phyloP scores from a whole-genome alignment of 495 filamentous ascomycete species.

The Barbatosphaeria neglecta region DNA sequence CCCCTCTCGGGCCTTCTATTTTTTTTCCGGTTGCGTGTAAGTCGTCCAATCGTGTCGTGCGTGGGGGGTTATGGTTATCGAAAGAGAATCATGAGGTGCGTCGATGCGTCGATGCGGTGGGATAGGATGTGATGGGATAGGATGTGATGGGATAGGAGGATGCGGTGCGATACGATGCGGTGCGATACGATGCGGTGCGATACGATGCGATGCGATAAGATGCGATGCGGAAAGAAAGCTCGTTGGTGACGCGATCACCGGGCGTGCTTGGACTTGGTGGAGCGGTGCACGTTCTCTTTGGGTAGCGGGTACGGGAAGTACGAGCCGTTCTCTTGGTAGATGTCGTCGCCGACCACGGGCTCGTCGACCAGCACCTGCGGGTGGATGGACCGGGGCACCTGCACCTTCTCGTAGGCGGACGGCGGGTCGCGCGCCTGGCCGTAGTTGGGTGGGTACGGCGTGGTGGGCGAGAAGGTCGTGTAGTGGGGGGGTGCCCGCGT shows the following conservation, averaged over 20 bases:
- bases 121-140: too few relatives aligned
- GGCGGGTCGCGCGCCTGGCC: conserved; percentile 45
- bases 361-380: conserved; percentile 1
- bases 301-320: conserved; percentile 7
- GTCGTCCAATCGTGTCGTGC: not conserved
- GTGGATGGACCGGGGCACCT: conserved; percentile 45
- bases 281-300: not conserved
- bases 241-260: too few relatives aligned
- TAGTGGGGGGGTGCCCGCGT: not conserved
- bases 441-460: not conserved
- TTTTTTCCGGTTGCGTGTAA: not conserved
- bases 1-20: too few relatives aligned
- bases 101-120: too few relatives aligned
- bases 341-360: conserved; percentile 1
- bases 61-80: not conserved
- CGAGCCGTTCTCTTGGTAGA: conserved; percentile 6
- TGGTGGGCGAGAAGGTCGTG: not conserved
- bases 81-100: not conserved
- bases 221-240: not conserved
- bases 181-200: too few relatives aligned
- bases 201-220: too few relatives aligned
- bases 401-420: conserved; percentile 66
- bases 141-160: too few relatives aligned
- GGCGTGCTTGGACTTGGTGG: not conserved
- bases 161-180: too few relatives aligned